Conservation (phyloP, 169 alveolate species). For the Plasmodium gaboni region DNA sequence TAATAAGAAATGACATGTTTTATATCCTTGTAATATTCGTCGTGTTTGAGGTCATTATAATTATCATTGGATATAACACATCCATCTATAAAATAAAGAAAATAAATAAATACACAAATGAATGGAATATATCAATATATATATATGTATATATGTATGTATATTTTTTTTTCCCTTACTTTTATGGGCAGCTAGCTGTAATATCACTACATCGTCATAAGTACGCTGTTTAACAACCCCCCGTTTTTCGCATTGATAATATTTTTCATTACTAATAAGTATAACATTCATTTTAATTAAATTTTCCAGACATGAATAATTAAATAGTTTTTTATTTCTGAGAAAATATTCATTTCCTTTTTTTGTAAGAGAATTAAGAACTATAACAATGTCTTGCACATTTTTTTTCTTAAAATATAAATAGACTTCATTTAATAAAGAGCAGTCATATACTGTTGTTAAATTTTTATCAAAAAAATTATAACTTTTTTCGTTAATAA, state of each 20-base stretch:
- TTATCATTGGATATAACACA: constrained; percentile 72
- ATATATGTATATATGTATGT: neutral
- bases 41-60: constrained; percentile 17
- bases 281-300: constrained; percentile 50
- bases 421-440: constrained; percentile 45
- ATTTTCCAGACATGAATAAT: constrained; percentile 38
- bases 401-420: constrained; percentile 54
- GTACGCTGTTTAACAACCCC: constrained; percentile 18
- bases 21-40: constrained; percentile 15
- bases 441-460: constrained; percentile 35
- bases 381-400: constrained; percentile 49
- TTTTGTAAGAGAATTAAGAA: constrained; percentile 48
- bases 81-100: constrained; percentile 24
- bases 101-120: constrained; percentile 1
- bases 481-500: constrained; percentile 13
- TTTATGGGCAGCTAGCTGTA: constrained; percentile 38
- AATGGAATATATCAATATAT: neutral
- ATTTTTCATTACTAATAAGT: constrained; percentile 49
- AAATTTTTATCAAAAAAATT: constrained; percentile 12
- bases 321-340: constrained; percentile 35
- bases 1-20: constrained; percentile 33
- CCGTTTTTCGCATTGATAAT: constrained; percentile 17
- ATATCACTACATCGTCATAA: constrained; percentile 51
- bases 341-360: constrained; percentile 51
- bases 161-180: constrained; percentile 19